Evolutionary conservation across 805 yeast genomes (phyloP), one percentile per base, ranked within the genome.

Genomic region (Sugiyamaella smithiae): DNA sequence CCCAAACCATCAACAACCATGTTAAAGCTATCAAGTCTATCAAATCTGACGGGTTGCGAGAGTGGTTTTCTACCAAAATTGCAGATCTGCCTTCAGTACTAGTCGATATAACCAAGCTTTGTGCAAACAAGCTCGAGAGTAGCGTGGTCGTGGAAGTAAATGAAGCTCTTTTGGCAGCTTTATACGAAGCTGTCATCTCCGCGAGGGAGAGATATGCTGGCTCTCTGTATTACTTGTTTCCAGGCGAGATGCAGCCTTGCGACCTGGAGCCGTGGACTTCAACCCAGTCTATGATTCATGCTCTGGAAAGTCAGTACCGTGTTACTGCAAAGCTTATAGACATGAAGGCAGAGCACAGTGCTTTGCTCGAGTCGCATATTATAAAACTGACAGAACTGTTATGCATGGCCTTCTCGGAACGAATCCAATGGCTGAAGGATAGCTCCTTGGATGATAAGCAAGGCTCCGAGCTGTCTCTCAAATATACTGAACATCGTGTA

Each of bases 381-480:
- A 67, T 72, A 2, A 55, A 58, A 4, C 50, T 77, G 4, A 67
- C 70, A 0, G 75, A 75, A 49, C 57, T 70, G 3, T 56, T 77
- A 17, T 77, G 77, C 48, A 72, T 72, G 36, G 48, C 59, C 17
- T 63, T 55, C 36, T 45, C 52, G 4, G 55, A 51, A 26, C 54
- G 60, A 32, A 33, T 51, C 41, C 26, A 26, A 20, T 52, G 55
- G 61, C 45, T 48, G 33, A 23, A 16, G 8, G 32, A 22, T 5
- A 20, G 20, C 14, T 43, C 40, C 17, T 23, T 14, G 31, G 49
- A 46, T 19, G 46, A 47, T 17, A 19, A 43, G 22, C 56, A 55
- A 11, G 44, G 52, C n/a, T 22, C 49, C n/a, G 49, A 47, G 38
- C 35, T 54, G 16, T 36, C 46, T 14, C 36, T 31, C 19, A 41